Conservation (phyloP, 2,329 filamentous ascomycete genomes). For the Shiraia sp. region DNA sequence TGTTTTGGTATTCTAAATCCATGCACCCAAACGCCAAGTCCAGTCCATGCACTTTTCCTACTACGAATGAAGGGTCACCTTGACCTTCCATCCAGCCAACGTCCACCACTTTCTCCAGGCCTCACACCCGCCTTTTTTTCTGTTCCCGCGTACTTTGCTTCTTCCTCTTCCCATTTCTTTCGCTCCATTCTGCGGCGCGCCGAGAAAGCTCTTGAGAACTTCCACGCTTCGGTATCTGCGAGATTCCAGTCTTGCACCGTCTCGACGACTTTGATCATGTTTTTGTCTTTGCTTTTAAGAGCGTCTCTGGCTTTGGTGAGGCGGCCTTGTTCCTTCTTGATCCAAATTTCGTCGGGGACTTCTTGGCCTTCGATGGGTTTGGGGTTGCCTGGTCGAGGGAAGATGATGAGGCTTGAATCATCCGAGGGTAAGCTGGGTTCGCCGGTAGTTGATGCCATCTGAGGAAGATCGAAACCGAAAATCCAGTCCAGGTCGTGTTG, state of each 20-base stretch:
- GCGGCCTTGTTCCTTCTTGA: slow-evolving; percentile 59
- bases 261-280: slow-evolving; percentile 40
- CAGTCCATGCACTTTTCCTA: too few relatives aligned
- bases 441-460: slow-evolving; percentile 55
- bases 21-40: too few relatives aligned
- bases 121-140: slow-evolving; percentile 58
- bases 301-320: slow-evolving; percentile 56
- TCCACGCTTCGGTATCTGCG: slow-evolving; percentile 77
- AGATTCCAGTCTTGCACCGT: slow-evolving; percentile 58
- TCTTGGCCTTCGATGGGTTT: slow-evolving; percentile 56
- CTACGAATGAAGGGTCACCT: slow-evolving; percentile 18
- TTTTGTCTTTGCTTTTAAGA: slow-evolving; percentile 39
- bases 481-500: slow-evolving; percentile 82
- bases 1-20: too few relatives aligned
- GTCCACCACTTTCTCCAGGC: slow-evolving; percentile 33
- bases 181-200: slow-evolving; percentile 67
- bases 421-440: slow-evolving; percentile 63
- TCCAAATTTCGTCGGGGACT: slow-evolving; percentile 57
- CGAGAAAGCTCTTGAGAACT: slow-evolving; percentile 70
- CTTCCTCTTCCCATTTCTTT: slow-evolving; percentile 70
- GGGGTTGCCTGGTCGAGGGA: slow-evolving; percentile 49
- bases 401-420: slow-evolving; percentile 56
- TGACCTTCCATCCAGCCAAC: slow-evolving; percentile 35
- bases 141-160: slow-evolving; percentile 66
- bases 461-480: slow-evolving; percentile 82